Base-by-base conservation (phyloP, 495 filamentous ascomycete species). In the Cercophora newfieldiana region DNA sequence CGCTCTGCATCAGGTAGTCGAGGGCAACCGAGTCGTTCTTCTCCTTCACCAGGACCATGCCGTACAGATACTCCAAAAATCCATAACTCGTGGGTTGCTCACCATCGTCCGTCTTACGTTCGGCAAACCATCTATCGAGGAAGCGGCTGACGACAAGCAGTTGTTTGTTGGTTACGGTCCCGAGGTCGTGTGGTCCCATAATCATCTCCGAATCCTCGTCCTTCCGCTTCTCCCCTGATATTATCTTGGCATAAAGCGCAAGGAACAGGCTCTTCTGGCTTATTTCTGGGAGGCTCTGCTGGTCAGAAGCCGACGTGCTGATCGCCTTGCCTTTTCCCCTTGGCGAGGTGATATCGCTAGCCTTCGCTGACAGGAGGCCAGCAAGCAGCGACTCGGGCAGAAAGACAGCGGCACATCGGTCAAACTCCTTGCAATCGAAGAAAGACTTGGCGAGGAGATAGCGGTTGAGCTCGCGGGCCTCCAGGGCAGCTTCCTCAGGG, bases 161-260 rank as follows among this genome's bases (percentile, higher is more conserved):
- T 75, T 97, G 91, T 69, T 90, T 91, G 74, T 99, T 98, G 58
- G 87, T 78, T 5, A 92, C 91, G 51, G 86, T 84, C 0, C 92
- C 93, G 18, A 91, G 87, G 75, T 99, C 96, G 31, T 92, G 86
- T 0, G 96, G 96, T 0, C 96, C 96, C 75, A 99, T 83, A 7
- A 99, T 90, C 92, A 97, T 98, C 79, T 99, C 96, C 26, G 91
- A 91, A 31, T 97, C 96, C 72, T 99, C 96, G 74, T 97, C 90
- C 75, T 92, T 96, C 59, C 90, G 86, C 80, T 99, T 99, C 80
- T 98, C 96, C 2, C 96, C 96, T 0, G 94, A 89, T 61, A 99
- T 85, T 71, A 90, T 93, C 66, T 92, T 96, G 22, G 96, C 91
- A 69, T 99, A 99, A 16, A 98, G 81, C 0, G 92, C 89, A 37